These are phyloP conservation scores for Metarhizium robertsii DNA, from an alignment of 2,329 filamentous ascomycete species.

Conservation along the genomic window DNA sequence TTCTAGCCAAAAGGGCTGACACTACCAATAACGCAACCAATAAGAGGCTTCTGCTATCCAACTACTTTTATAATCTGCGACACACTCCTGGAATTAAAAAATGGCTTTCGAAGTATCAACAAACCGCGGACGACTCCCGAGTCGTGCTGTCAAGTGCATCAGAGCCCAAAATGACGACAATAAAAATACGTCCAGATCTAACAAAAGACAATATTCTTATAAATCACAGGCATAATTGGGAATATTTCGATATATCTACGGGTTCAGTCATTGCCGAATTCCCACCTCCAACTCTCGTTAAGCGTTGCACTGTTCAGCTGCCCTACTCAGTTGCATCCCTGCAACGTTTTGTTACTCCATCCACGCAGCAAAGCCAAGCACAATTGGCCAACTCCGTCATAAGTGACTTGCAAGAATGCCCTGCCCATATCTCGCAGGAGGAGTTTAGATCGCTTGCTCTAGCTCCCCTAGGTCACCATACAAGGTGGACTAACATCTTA, in stretches of 20 bases:
- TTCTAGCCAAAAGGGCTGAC: constrained; percentile 17
- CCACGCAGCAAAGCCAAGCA: not conserved
- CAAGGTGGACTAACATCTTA: constrained; percentile 50
- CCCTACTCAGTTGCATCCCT: not conserved
- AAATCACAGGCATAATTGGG: constrained; percentile 32
- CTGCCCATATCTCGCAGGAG: constrained; percentile 34
- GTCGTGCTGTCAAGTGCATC: not conserved
- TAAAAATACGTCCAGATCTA: not conserved
- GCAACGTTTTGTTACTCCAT: not conserved
- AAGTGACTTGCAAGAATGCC: constrained; percentile 36
- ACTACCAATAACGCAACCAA: not conserved
- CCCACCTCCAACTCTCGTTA: not conserved
- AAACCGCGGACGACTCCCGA: not conserved
- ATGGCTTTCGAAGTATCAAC: not conserved
- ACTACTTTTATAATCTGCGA: not conserved
- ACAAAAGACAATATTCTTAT: not conserved
- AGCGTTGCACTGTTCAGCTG: not conserved
- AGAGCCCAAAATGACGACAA: not conserved
- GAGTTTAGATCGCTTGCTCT: constrained; percentile 45
- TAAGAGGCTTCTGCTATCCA: not conserved
- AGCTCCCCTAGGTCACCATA: constrained; percentile 34
- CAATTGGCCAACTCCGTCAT: constrained; percentile 40
- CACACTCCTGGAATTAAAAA: not conserved
- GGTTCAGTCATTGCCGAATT: constrained; percentile 9
- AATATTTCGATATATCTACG: constrained; percentile 23